A percentile compares a stretch with the other conserved stretches of the same genome.
phyloP scores from a whole-genome alignment of 2,329 filamentous ascomycete species.

The Achaetomium macrosporum region DNA sequence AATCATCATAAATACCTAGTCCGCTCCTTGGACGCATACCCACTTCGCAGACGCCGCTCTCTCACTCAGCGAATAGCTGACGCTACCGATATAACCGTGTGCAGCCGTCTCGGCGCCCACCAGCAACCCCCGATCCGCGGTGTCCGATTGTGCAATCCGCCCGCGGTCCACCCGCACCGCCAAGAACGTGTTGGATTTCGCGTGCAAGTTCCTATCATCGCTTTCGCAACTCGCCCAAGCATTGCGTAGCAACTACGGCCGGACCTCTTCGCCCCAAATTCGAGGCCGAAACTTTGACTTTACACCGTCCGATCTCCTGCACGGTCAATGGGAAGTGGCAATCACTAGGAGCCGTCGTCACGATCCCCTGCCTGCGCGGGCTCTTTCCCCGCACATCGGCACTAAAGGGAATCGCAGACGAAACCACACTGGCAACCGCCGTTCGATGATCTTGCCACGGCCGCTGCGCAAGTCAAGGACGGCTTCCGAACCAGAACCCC shows the following conservation, averaged over 20 bases:
- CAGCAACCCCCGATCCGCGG: not conserved
- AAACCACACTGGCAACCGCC: slow-evolving; percentile 2
- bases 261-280: too few relatives aligned
- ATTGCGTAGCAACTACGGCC: too few relatives aligned
- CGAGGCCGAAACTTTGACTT: too few relatives aligned
- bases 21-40: too few relatives aligned
- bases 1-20: too few relatives aligned
- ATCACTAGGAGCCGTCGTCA: slow-evolving; percentile 52
- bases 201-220: too few relatives aligned
- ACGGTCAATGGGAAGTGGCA: slow-evolving; percentile 51
- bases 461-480: not conserved
- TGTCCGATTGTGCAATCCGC: slow-evolving; percentile 2
- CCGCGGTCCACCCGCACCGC: not conserved
- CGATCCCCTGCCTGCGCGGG: slow-evolving; percentile 39
- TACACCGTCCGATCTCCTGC: slow-evolving; percentile 2
- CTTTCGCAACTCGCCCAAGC: too few relatives aligned
- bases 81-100: not conserved
- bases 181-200: too few relatives aligned
- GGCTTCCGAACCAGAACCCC: not conserved
- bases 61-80: too few relatives aligned
- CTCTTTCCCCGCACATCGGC: slow-evolving; percentile 30
- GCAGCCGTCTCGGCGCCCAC: not conserved
- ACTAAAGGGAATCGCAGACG: slow-evolving; percentile 20
- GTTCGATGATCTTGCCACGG: slow-evolving; percentile 11
- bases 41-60: too few relatives aligned